Base-by-base conservation (phyloP, 805 yeast genomes). In the Starmerella gropengiesseri region DNA sequence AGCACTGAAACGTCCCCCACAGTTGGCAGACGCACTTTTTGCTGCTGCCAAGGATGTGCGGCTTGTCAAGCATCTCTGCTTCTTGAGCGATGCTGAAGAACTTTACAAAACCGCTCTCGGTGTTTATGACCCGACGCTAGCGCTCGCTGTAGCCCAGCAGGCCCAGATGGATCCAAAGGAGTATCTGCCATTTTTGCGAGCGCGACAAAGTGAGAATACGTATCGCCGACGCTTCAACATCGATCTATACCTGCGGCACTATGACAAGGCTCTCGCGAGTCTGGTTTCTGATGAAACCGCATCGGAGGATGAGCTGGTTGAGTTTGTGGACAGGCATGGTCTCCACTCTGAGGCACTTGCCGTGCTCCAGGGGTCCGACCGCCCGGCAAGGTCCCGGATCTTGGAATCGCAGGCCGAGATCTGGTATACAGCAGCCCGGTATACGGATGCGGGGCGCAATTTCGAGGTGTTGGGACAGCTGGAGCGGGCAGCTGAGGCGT, bases 101-200 rank as follows among this genome's bases (percentile, higher is more conserved):
- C 69, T 91, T 17, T 91, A 89, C 62, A 71, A 77, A 37, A 77
- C 78, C 16, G 81, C 96, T 0, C 69, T 91, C 45, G 81, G 93
- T 2, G 65, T 81, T 17, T 91, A 91, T 56, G 81, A 91, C 58
- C 77, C 91, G 31, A 77, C 78, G 44, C 66, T 89, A 54, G 75
- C 97, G 0, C 69, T 91, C 44, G 69, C 73, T 11, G 78, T 91
- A 46, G 98, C 98, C 0, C 97, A 93, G 59, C 91, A 86, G 56
- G 86, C 96, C 0, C 97, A 89, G 61, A 87, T 81, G 69, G 99
- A 91, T 64, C 99, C 99, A 19, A 85, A 87, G 56, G 99, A 91
- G 61, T 91, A 91, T 54, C 65, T 91, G 40, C 95, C 98, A 40
- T 91, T 91, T 61, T 69, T 91, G 51, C 94, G 85, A 56, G 71